Conservation (phyloP, 768 basidiomycete genomes). For the Podaxis mareebaensis region DNA sequence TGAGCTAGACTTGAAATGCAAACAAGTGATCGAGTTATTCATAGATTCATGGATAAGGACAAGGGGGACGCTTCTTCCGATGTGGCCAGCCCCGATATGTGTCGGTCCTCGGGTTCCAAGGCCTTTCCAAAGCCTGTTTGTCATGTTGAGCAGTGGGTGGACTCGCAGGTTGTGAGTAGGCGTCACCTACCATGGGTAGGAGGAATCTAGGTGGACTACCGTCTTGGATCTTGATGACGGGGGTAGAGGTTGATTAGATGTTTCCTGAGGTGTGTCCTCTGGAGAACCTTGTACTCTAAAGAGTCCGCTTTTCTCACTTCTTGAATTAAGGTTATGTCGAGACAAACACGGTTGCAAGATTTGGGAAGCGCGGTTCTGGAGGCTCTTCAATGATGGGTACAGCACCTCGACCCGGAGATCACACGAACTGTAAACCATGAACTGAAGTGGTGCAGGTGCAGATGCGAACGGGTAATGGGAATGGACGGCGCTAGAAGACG, state of each 20-base stretch:
- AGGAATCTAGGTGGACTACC: too few relatives aligned
- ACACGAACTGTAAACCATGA: not conserved
- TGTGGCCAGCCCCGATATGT: not conserved
- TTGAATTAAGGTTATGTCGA: not conserved
- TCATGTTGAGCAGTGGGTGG: too few relatives aligned
- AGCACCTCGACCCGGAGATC: not conserved
- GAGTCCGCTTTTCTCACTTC: not conserved
- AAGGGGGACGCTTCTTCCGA: not conserved
- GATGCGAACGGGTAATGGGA: not conserved
- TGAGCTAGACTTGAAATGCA: not conserved
- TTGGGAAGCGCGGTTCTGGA: not conserved
- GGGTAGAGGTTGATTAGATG: not conserved
- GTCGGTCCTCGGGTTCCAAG: too few relatives aligned
- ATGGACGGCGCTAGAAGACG: not conserved
- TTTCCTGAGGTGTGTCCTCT: not conserved
- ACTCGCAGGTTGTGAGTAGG: too few relatives aligned
- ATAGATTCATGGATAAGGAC: not conserved
- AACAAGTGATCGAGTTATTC: not conserved
- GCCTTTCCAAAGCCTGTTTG: too few relatives aligned
- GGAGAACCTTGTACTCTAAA: not conserved
- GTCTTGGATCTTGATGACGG: too few relatives aligned
- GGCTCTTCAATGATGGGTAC: not conserved
- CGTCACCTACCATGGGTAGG: too few relatives aligned
- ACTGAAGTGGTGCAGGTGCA: not conserved
- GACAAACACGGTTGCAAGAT: not conserved